Evolutionary conservation across 345 rosid species (phyloP).

Genomic region (Litchi chinensis): DNA sequence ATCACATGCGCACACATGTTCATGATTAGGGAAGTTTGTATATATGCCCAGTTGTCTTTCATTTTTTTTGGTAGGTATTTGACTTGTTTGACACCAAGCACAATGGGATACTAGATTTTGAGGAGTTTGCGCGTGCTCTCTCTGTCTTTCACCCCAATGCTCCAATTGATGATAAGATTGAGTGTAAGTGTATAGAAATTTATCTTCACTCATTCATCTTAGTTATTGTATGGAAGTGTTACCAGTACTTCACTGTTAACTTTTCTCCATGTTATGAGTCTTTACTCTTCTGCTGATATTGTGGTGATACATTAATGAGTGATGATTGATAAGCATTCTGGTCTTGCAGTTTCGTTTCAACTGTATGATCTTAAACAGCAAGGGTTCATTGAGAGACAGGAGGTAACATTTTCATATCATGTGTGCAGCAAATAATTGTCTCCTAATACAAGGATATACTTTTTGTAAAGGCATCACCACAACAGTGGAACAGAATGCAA

Average conservation of each 20-base stretch:
- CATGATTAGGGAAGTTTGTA: constrained; percentile 1
- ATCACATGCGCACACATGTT: neutral
- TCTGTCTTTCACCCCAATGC: constrained; percentile 92
- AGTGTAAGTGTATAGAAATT: constrained; percentile 46
- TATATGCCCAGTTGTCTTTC: neutral
- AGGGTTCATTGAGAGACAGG: constrained; percentile 89
- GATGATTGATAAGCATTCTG: neutral
- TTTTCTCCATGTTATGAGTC: neutral
- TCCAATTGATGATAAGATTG: constrained; percentile 80
- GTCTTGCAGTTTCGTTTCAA: constrained; percentile 82
- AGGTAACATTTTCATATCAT: constrained; percentile 37
- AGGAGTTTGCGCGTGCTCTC: constrained; percentile 84
- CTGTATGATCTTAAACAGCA: constrained; percentile 88
- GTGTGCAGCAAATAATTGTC: neutral
- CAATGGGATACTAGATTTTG: constrained; percentile 83
- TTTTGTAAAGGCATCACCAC: neutral
- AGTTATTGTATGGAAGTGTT: neutral
- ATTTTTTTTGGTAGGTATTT: constrained; percentile 61
- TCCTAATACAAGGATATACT: neutral
- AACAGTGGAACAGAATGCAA: neutral
- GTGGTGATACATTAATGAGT: constrained; percentile 6
- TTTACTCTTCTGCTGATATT: neutral
- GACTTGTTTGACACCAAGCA: constrained; percentile 88
- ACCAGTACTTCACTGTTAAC: neutral
- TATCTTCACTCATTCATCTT: neutral